Evolutionary conservation across 148 eudicot species (phyloP).

Genomic region (Cornus florida): DNA sequence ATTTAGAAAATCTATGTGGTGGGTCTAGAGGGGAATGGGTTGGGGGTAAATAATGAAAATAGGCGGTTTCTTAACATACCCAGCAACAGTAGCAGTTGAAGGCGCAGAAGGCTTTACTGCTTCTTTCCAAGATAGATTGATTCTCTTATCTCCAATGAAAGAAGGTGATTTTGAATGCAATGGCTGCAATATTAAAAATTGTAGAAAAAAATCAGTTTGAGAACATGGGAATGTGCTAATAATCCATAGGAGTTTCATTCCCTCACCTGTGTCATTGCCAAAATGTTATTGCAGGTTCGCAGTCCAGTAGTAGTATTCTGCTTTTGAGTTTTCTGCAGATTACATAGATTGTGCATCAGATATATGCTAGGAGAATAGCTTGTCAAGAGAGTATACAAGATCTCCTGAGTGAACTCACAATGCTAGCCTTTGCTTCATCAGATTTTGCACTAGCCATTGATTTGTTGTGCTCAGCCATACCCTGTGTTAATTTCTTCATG

Average conservation of each 20-base stretch:
- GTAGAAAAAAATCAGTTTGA: constrained; percentile 1
- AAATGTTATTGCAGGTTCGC: constrained; percentile 88
- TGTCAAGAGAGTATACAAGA: constrained; percentile 1
- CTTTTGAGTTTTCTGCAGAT: constrained; percentile 72
- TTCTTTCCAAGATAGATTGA: constrained; percentile 59
- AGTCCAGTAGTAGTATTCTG: constrained; percentile 77
- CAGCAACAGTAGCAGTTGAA: constrained; percentile 26
- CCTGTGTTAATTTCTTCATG: constrained; percentile 82
- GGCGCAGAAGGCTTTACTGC: constrained; percentile 31
- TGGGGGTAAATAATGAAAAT: too few relatives aligned
- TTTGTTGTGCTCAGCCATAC: constrained; percentile 79
- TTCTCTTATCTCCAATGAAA: constrained; percentile 47
- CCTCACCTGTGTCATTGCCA: constrained; percentile 84
- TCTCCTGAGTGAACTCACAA: constrained; percentile 48
- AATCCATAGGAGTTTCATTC: neutral
- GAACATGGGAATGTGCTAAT: neutral
- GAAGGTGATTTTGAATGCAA: constrained; percentile 46
- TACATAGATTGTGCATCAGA: neutral
- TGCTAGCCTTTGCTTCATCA: constrained; percentile 69
- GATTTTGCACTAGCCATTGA: constrained; percentile 74
- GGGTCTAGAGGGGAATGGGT: neutral
- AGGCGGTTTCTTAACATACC: constrained; percentile 23
- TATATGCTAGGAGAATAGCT: neutral
- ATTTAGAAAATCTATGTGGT: neutral
- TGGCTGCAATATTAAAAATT: constrained; percentile 48